phyloP scores from a whole-genome alignment of 2,329 filamentous ascomycete species.

The Clarireedia monteithiana region DNA sequence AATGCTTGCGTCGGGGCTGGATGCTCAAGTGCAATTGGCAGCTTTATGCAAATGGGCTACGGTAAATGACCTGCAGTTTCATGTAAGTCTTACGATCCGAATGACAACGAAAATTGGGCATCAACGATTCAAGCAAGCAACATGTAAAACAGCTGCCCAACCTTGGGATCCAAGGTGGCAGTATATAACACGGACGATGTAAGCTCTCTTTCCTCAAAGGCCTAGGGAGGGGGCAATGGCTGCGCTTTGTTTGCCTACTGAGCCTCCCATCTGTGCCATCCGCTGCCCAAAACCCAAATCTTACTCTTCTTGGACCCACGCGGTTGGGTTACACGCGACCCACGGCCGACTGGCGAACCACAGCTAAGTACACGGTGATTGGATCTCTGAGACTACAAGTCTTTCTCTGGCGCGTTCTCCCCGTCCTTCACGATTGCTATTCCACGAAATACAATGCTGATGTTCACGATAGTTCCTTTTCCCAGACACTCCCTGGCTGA shows the following conservation, averaged over 20 bases:
- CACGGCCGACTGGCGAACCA: neutral
- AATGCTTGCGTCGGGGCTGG: neutral
- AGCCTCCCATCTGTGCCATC: neutral
- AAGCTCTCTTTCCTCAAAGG: neutral
- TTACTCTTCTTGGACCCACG: neutral
- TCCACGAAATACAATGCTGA: too few species aligned
- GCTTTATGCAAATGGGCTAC: neutral
- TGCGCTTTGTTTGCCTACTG: too few species aligned
- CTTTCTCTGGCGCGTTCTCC: neutral
- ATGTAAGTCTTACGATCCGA: neutral
- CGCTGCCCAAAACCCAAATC: conserved; percentile 3
- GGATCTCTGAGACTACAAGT: neutral
- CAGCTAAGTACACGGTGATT: neutral
- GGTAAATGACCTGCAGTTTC: conserved; percentile 1
- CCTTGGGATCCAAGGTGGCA: neutral
- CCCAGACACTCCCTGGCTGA: too few species aligned
- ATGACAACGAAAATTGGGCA: conserved; percentile 5
- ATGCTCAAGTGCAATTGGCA: neutral
- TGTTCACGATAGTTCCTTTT: too few species aligned
- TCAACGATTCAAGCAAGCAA: neutral
- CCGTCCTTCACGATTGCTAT: too few species aligned
- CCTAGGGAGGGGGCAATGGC: too few species aligned
- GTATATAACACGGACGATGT: neutral
- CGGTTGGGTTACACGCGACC: neutral
- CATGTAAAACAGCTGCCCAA: conserved; percentile 2